Evolutionary conservation across 2,329 filamentous ascomycete genomes (phyloP), one percentile per base, ranked within the genome.

Genomic region (Bipolaris victoriae): DNA sequence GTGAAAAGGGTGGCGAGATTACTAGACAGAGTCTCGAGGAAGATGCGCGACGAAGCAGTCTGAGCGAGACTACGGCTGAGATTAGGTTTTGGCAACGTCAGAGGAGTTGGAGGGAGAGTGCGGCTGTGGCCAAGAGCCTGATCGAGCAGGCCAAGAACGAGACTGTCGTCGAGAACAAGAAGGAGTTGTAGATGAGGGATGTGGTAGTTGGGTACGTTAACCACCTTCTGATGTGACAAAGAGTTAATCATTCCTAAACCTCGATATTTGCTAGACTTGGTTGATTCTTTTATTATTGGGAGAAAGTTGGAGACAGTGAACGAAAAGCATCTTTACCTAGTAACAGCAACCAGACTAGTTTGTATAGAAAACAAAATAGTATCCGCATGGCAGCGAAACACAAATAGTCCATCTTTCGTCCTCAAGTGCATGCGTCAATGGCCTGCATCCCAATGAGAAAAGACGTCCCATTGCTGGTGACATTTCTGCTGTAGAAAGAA

Each of bases 1-100:
- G 57, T 16, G 78, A 78, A 41, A 80, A 79, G 13, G 78, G 78
- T 22, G 81, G 78, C 15, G 85, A 86, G 70, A 90, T 91, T 57
- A 90, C 86, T 3, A 80, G 86, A 29, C 82, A 80, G 60, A 83
- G 80, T 5, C 78, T 92, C 1, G 89, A 92, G 71, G 89, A 84
- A 62, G 81, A 84, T 52, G 81, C 73, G 18, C 74, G 74, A 45
- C 67, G 66, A 67, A 70, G 65, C 15, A 82, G 75, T 57, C 62
- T 83, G 31, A 71, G 65, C 20, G 74, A 72, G 26, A 75, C 75
- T 10, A 80, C 78, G 33, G 72, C 76, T 0, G 79, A 81, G 64
- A 76, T 80, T 33, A 75, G 76, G 52, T 87, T 87, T 61, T 87
- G 84, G 84, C 71, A 72, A 1, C 71, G 80, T 31, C 81, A 84